Base-by-base conservation (phyloP, 768 basidiomycete species). In the Russula griseocarnosa region DNA sequence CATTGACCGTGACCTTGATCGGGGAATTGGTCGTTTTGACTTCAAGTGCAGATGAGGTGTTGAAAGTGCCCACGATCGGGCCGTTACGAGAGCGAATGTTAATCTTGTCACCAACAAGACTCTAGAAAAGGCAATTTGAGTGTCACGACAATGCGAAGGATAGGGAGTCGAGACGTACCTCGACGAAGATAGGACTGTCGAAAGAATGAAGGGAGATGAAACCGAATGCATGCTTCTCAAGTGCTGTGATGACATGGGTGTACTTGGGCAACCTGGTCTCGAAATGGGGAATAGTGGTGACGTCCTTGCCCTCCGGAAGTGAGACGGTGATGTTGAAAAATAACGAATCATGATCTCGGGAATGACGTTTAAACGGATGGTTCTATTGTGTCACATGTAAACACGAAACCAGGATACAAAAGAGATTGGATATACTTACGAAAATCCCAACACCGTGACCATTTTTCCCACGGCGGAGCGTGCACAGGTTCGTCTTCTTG, bases 361-460 rank as follows among this genome's bases (percentile, higher is more conserved):
- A 5, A 49, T 20, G 61, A 22, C 18, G 61, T 14, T 20, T 36
- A 42, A 36, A 28, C 26, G 26, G 40, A 14, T 34, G 55, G 1
- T 50, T 46, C 65, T 65, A 51, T 60, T 32, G 5, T 42, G 20
- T 34, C 52, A 11, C 50, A 53, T 24, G 42, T 66, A 36, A 66
- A 26, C 44, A 47, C 20, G 5, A 49, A 36, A 9, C 5, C 5
- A 22, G 40, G 54, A 18, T 2, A 36, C 18, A 32, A 6, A 32
- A 9, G 10, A 40, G 28, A 14, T 14, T 1, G 20, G 22, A 30
- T 13, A 3, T 3, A 40, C 65, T 64, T 40, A 66, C 65, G 30
- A 66, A 59, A 4, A 66, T 49, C 3, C 51, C 65, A 11, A 66
- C 16, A 20, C 65, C 65, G 18, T 64, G 46, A 20, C 65, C 65